A percentile compares a stretch with the other conserved stretches of the same genome.
phyloP scores from a whole-genome alignment of 2,329 filamentous ascomycete species.

The Microcera coccophila region DNA sequence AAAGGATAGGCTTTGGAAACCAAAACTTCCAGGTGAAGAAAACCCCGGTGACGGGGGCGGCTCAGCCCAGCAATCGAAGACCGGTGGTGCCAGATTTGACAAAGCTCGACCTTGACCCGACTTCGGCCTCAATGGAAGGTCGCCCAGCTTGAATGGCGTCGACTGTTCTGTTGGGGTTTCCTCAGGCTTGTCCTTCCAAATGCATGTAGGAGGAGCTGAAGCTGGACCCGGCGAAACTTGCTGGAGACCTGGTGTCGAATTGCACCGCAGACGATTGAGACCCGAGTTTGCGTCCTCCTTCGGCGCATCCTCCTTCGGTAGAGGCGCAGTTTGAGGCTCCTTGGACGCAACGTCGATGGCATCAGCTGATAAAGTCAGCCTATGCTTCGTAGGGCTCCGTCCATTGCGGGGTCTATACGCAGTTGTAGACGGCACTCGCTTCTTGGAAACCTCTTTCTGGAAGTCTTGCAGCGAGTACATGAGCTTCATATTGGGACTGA shows the following conservation, averaged over 20 bases:
- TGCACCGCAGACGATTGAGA: conserved; percentile 47
- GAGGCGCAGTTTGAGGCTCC: conserved; percentile 58
- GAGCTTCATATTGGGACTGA: conserved; percentile 86
- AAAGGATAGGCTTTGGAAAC: conserved; percentile 38
- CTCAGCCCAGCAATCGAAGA: conserved; percentile 29
- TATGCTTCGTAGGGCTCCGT: conserved; percentile 57
- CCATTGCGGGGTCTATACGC: conserved; percentile 48
- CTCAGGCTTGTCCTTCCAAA: conserved; percentile 51
- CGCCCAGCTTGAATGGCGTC: conserved; percentile 17
- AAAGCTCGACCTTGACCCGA: conserved; percentile 26
- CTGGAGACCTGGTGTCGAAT: conserved; percentile 50
- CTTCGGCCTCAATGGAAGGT: conserved; percentile 34
- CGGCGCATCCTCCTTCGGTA: conserved; percentile 52
- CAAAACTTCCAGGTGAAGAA: conserved; percentile 37
- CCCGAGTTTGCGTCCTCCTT: conserved; percentile 37
- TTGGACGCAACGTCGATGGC: conserved; percentile 50
- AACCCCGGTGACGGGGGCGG: conserved; percentile 47
- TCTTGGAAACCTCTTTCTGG: conserved; percentile 58
- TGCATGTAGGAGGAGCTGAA: conserved; percentile 61
- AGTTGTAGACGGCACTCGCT: conserved; percentile 42
- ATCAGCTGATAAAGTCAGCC: conserved; percentile 57
- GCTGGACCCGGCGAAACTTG: conserved; percentile 60
- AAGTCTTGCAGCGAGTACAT: conserved; percentile 89
- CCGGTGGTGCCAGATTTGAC: conserved; percentile 4
- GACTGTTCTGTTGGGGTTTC: conserved; percentile 18